Evolutionary conservation across 768 basidiomycete genomes (phyloP).

Genomic region (Hypsizygus marmoreus): DNA sequence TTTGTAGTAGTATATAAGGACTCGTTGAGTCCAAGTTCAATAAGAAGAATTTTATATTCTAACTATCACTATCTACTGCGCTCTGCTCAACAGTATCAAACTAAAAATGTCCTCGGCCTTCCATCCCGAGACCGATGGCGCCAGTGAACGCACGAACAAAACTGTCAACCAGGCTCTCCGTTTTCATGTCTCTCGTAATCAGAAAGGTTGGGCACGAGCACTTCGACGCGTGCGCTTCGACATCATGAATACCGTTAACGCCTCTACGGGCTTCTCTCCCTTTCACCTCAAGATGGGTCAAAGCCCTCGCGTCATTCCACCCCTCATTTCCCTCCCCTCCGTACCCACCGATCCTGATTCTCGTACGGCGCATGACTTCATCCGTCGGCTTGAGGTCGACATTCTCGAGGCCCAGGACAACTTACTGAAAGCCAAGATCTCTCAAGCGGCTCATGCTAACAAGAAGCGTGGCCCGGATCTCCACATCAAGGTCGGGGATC

Average conservation of each 20-base stretch:
- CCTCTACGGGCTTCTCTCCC: conserved; percentile 27
- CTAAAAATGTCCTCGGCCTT: conserved; percentile 32
- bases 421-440: conserved; percentile 21
- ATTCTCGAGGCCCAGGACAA: conserved; percentile 9
- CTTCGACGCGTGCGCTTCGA: conserved; percentile 27
- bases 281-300: conserved; percentile 26
- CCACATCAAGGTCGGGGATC: conserved; percentile 13
- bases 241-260: conserved; percentile 30
- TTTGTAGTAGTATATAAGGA: too few relatives aligned
- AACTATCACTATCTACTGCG: too few relatives aligned
- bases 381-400: conserved; percentile 7
- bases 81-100: too few relatives aligned
- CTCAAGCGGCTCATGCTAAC: conserved; percentile 23
- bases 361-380: too few relatives aligned
- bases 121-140: conserved; percentile 38
- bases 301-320: conserved; percentile 22
- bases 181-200: conserved; percentile 26
- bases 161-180: conserved; percentile 25
- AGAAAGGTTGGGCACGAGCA: conserved; percentile 28
- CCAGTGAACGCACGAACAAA: conserved; percentile 28
- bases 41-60: too few relatives aligned
- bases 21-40: too few relatives aligned
- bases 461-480: neutral
- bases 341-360: too few relatives aligned
- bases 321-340: conserved; percentile 16